Evolutionary conservation across 2,329 filamentous ascomycete genomes (phyloP).

Genomic region (Gaeumannomyces sp.): DNA sequence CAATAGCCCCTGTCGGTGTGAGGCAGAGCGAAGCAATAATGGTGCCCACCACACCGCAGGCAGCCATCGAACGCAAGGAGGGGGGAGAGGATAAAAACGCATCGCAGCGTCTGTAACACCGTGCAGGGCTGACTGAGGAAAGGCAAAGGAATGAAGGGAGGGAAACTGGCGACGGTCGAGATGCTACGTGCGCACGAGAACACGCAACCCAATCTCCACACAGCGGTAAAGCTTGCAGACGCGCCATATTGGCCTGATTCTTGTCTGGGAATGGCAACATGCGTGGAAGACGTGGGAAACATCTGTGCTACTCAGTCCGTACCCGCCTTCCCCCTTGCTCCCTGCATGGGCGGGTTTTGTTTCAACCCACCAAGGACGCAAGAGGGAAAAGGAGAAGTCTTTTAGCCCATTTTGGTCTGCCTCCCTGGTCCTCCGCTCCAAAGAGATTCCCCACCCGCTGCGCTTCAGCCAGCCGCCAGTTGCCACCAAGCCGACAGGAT

Average conservation of each 20-base stretch:
- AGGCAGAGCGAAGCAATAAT: neutral
- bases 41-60: neutral
- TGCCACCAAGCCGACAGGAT: neutral
- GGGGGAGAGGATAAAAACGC: neutral
- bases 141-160: neutral
- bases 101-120: too few relatives aligned
- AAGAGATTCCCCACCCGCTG: neutral
- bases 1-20: neutral
- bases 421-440: neutral
- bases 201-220: neutral
- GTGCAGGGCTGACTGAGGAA: neutral
- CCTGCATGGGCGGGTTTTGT: neutral
- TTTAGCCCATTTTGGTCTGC: neutral
- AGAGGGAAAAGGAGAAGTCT: neutral
- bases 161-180: neutral
- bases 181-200: neutral
- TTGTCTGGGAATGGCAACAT: neutral
- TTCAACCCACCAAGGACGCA: neutral
- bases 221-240: neutral
- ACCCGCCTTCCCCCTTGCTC: neutral
- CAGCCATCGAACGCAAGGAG: neutral
- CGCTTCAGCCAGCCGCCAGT: neutral
- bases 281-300: neutral
- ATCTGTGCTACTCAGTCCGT: neutral
- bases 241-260: neutral